phyloP scores from a whole-genome alignment of 192 early-diverging fungal species.

The Podochytrium sp. region DNA sequence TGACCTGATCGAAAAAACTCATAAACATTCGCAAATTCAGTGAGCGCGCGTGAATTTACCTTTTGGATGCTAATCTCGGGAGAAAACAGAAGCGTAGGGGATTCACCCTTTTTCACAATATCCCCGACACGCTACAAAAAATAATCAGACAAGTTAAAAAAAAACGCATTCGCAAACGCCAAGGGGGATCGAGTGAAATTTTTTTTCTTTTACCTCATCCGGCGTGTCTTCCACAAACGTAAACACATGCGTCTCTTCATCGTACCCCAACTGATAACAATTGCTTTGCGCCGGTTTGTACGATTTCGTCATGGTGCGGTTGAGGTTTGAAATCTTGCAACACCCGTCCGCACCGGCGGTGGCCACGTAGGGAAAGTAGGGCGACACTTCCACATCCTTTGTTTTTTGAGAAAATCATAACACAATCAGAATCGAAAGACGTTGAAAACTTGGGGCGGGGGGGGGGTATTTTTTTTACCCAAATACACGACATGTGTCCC shows the following conservation, averaged over 20 bases:
- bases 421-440: background rate
- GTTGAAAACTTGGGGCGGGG: background rate
- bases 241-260: slow-evolving; percentile 17
- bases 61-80: slow-evolving; percentile 46
- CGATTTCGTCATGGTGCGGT: slow-evolving; percentile 5
- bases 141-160: background rate
- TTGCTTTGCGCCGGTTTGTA: slow-evolving; percentile 26
- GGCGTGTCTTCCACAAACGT: slow-evolving; percentile 29
- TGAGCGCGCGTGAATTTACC: slow-evolving; percentile 3
- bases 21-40: background rate
- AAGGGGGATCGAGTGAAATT: too few relatives aligned
- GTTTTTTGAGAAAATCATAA: too few relatives aligned
- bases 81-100: slow-evolving; percentile 30
- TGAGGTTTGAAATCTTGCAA: slow-evolving; percentile 39
- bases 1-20: background rate
- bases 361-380: slow-evolving; percentile 35
- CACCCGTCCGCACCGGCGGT: slow-evolving; percentile 42
- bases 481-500: slow-evolving; percentile 6
- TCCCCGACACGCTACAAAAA: slow-evolving; percentile 13
- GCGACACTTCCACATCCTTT: slow-evolving; percentile 36
- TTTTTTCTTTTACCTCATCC: slow-evolving; percentile 29
- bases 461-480: slow-evolving; percentile 18
- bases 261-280: slow-evolving; percentile 38
- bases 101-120: slow-evolving; percentile 27
- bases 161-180: background rate